Conservation (phyloP, 208 protist species). For the Leishmania arabica region DNA sequence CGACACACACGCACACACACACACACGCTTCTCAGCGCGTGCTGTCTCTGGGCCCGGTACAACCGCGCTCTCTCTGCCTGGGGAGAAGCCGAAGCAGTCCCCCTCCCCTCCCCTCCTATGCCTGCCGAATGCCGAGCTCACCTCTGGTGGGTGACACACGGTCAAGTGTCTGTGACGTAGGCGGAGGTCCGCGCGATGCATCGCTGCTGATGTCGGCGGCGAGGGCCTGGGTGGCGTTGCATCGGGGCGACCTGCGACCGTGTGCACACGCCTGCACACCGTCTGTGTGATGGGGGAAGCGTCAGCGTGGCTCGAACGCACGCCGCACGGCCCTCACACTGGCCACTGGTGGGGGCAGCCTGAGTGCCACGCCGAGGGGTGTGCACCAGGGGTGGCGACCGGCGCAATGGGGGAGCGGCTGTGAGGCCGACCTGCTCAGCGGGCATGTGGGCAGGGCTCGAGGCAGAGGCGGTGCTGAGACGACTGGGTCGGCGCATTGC, state of each 20-base stretch:
- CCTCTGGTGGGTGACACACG: neutral
- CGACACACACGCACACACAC: too few relatives aligned
- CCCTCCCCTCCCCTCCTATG: neutral
- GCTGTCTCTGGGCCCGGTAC: neutral
- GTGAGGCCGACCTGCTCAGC: neutral
- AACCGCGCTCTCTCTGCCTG: neutral
- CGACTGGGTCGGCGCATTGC: neutral
- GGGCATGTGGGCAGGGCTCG: neutral
- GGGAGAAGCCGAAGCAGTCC: neutral
- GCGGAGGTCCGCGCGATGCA: neutral
- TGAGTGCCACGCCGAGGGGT: neutral
- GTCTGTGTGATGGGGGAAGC: neutral
- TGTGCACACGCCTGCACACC: neutral
- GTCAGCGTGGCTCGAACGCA: neutral
- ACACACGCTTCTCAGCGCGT: neutral
- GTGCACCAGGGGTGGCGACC: neutral
- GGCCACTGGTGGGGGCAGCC: neutral
- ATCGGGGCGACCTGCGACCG: neutral
- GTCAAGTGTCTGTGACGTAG: neutral
- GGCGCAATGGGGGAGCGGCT: neutral
- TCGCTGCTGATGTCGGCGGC: neutral
- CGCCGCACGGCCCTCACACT: neutral
- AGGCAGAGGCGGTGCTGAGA: neutral
- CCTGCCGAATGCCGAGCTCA: neutral
- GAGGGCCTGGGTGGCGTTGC: neutral